A percentile compares a stretch with the other conserved stretches of the same genome.
Evolutionary conservation across 2,329 filamentous ascomycete species (phyloP).

Genomic region (Cladosporium sp.): DNA sequence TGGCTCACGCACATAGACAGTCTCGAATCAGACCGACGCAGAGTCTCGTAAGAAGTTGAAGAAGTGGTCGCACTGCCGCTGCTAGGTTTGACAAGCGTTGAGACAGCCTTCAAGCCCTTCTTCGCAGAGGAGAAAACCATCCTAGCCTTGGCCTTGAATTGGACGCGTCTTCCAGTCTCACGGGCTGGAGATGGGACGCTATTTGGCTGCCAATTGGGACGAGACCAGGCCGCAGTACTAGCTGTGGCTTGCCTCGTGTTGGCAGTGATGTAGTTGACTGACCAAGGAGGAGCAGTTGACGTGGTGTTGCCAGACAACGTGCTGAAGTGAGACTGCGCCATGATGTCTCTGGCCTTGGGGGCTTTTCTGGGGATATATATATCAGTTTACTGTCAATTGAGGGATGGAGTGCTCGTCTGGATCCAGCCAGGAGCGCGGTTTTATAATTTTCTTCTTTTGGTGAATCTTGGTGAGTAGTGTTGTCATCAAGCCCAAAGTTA

Average conservation of each 20-base stretch:
- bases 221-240: neutral
- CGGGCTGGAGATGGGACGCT: neutral
- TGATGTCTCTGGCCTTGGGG: neutral
- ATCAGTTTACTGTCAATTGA: neutral
- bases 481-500: neutral
- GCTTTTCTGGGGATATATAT: neutral
- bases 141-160: neutral
- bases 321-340: constrained; percentile 1
- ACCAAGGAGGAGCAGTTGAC: neutral
- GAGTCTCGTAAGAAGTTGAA: neutral
- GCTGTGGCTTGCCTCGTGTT: neutral
- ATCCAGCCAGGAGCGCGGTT: neutral
- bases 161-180: neutral
- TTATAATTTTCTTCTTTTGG: neutral
- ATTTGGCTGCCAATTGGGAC: neutral
- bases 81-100: neutral
- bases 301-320: neutral
- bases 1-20: neutral
- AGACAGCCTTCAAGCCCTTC: neutral
- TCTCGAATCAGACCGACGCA: neutral
- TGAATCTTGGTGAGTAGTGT: neutral
- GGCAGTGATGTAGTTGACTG: constrained; percentile 3
- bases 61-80: neutral
- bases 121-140: neutral
- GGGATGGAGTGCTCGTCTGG: neutral